Base-by-base conservation (phyloP, 331 rosid genomes). In the Quercus lobata region DNA sequence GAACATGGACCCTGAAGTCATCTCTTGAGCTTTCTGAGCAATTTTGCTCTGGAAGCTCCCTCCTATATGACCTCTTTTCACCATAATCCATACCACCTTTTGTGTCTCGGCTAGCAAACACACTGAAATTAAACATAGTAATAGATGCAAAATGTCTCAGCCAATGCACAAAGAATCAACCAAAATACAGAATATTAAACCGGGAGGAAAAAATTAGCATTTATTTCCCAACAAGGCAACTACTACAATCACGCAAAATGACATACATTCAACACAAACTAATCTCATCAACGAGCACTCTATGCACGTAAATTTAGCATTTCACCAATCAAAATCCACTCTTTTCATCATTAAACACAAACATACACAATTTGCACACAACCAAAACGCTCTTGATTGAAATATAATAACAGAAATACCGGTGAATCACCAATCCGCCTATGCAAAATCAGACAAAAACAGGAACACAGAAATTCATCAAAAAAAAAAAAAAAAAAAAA, bases 1-100 rank as follows among this genome's bases (percentile, higher is more conserved):
- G 88, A 32, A 79, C 86, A 22, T 61, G 84, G 18, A 89, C 76
- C 66, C 87, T 15, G 75, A 87, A 86, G 58, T 57, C 77, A 68
- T 46, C 73, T 66, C 76, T 77, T 22, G 55, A 34, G 17, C 79
- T 78, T 74, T 71, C 78, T 7, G 69, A 53, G 37, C 78, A 76
- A 41, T 73, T 78, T 29, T 25, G 37, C 6, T 80, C 85, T 70
- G 44, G 89, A 61, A 60, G 77, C 27, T 4, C 89, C 78, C 55
- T 75, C 71, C 76, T 69, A 2, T 76, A 74, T 32, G 88, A 37
- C 83, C 82, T 87, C 69, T 84, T 69, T 35, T 85, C 92, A 62
- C 5, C 81, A 0, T 73, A 78, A 71, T 76, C 92, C 17, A 30
- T 52, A 68, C 79, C 88, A 73, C 21, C 88, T 57, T 54, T 79